Conservation (phyloP, 2,329 filamentous ascomycete genomes). For the Cryphonectria carpinicola region DNA sequence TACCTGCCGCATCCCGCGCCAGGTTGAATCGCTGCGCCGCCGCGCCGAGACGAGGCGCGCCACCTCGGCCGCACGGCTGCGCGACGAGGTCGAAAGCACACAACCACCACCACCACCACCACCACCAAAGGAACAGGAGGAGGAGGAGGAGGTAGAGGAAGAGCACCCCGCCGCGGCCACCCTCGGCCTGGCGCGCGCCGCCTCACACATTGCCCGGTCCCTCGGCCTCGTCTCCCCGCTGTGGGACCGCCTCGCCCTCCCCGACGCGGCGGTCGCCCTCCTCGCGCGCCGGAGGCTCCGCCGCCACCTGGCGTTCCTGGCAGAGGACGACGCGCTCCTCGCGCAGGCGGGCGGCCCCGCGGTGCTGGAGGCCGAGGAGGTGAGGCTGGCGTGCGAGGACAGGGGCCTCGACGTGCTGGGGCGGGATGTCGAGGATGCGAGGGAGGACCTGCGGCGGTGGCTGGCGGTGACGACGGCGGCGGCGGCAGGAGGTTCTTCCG, state of each 20-base stretch:
- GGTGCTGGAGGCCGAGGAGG: conserved; percentile 64
- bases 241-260: conserved; percentile 53
- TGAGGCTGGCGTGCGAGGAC: conserved; percentile 71
- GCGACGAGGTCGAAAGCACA: not conserved
- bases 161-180: conserved; percentile 24
- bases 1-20: conserved; percentile 80
- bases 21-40: conserved; percentile 62
- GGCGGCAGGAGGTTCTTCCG: not conserved
- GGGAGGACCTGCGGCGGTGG: conserved; percentile 52
- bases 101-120: too few species aligned
- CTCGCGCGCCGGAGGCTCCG: conserved; percentile 57
- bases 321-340: conserved; percentile 73
- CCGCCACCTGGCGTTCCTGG: conserved; percentile 64
- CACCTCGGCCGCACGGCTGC: conserved; percentile 51
- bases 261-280: conserved; percentile 46
- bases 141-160: not conserved
- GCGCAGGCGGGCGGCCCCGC: conserved; percentile 62
- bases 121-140: too few species aligned
- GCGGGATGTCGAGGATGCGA: conserved; percentile 61
- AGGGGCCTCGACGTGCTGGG: conserved; percentile 64
- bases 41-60: conserved; percentile 57
- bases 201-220: conserved; percentile 47
- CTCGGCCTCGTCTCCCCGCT: conserved; percentile 50
- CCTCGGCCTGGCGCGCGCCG: conserved; percentile 6
- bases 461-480: not conserved